These are phyloP conservation scores for Aspergillus aculeatus DNA, from an alignment of 2,329 filamentous ascomycete genomes.

Conservation along the genomic window DNA sequence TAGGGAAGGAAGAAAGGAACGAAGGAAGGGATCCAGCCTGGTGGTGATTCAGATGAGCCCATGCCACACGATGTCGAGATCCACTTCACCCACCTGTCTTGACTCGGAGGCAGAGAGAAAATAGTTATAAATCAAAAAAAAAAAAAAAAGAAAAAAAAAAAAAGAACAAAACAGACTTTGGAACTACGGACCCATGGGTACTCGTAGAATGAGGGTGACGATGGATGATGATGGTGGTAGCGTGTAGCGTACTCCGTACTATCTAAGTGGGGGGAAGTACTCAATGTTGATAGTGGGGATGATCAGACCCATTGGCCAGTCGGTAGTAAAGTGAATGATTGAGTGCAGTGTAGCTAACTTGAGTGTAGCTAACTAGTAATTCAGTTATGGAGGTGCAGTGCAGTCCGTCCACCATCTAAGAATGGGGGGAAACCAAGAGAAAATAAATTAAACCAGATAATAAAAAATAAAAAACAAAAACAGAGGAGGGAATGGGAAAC, in stretches of 20 bases:
- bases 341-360: no score
- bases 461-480: neutral
- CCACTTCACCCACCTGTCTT: slow-evolving; percentile 16
- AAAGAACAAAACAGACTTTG: neutral
- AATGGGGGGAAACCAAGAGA: neutral
- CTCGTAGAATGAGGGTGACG: neutral
- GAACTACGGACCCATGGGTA: slow-evolving; percentile 5
- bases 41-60: slow-evolving; percentile 21
- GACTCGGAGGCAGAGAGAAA: slow-evolving; percentile 4
- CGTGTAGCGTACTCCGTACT: neutral
- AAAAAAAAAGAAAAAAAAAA: no score
- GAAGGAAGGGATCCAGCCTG: slow-evolving; percentile 12
- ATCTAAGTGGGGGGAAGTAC: slow-evolving; percentile 3
- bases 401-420: neutral
- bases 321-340: slow-evolving; percentile 1
- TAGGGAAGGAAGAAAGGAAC: slow-evolving; percentile 12
- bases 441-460: neutral
- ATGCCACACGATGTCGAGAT: slow-evolving; percentile 17
- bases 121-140: no score
- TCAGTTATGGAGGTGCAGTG: no score
- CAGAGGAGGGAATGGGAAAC: neutral
- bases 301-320: slow-evolving; percentile 17
- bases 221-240: slow-evolving; percentile 6
- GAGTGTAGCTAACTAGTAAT: no score
- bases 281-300: slow-evolving; percentile 17